Base-by-base conservation (phyloP, 306 rosid genomes). In the Senna siamea region DNA sequence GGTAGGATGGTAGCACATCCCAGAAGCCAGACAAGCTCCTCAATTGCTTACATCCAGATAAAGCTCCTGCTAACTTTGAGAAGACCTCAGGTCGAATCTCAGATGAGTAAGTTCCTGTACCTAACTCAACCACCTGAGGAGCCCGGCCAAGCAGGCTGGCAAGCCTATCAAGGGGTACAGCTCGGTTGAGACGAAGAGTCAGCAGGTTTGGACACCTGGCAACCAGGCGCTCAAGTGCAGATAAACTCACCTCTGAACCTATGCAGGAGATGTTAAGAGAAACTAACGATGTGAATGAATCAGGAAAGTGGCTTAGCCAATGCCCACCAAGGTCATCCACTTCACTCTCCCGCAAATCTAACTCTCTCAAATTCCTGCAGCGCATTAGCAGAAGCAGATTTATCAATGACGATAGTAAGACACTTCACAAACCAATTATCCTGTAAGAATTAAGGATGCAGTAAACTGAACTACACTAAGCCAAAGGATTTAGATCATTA, bases 281-380 rank as follows among this genome's bases (percentile, higher is more conserved):
- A 37, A 62, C 68, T 37, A 62, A 18, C 18, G 68, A 62, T 3
- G 30, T 62, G 5, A 9, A 62, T 1, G 68, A 62, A 38, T 62
- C 68, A 10, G 68, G 68, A 37, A 62, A 62, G 17, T 62, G 68
- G 43, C 68, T 62, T 2, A 62, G 48, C 68, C 68, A 62, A 62
- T 62, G 68, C 70, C 94, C 94, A 79, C 79, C 85, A 54, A 59
- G 80, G 75, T 89, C 94, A 19, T 87, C 94, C 57, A 87, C 88
- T 3, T 89, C 91, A 52, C 94, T 85, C 85, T 89, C 94, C 82
- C 78, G 85, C 74, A 89, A 83, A 67, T 89, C 94, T 71, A 89
- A 72, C 79, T 78, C 91, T 35, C 70, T 85, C 84, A 89, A 74
- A 72, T 85, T 85, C 85, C 94, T 89, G 79, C 38, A 56, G 56